Base-by-base conservation (phyloP, 192 early-diverging fungal species). In the Blastocladiella britannica region DNA sequence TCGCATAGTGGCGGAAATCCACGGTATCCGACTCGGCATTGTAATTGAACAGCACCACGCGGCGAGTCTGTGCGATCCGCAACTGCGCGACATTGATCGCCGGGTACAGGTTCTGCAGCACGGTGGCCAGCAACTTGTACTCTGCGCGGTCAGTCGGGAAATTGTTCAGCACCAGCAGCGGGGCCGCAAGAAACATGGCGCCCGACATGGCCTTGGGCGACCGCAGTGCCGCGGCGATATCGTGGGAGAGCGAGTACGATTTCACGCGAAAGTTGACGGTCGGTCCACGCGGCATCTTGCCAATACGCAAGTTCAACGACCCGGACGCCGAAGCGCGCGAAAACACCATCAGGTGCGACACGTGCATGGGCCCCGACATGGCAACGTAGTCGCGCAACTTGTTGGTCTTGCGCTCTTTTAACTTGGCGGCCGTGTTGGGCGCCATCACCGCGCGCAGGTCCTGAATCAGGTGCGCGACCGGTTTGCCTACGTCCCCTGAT, bases 31-130 rank as follows among this genome's bases (percentile, higher is more conserved):
- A 89, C 54, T 83, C 86, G 28, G 69, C 66, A 68, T 94, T 87
- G 62, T 85, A 86, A 70, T 89, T 91, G 59, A 93, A 85, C 53
- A 98, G 70, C 43, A 98, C 78, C 4, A 98, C 85, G 53, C 94
- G 84, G 9, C 87, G 75, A 18, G 91, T 90, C 18, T 93, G 84
- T 0, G 84, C 61, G 29, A 95, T 67, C 71, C 83, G 83, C 88
- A 98, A 93, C 76, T 88, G 87, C 60, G 86, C 78, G 24, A 94
- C 86, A 68, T 92, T 88, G 60, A 98, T 94, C 1, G 94, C 69
- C 1, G 94, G 92, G 63, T 93, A 93, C 82, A 98, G 79, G 66
- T 93, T 94, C 60, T 96, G 94, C 59, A 98, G 83, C 78, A 92
- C 83, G 9, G 88, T 85, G 2, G 83, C 82, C 82, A 96, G 86